Conservation (phyloP, 2,329 filamentous ascomycete genomes). For the Onygena corvina region DNA sequence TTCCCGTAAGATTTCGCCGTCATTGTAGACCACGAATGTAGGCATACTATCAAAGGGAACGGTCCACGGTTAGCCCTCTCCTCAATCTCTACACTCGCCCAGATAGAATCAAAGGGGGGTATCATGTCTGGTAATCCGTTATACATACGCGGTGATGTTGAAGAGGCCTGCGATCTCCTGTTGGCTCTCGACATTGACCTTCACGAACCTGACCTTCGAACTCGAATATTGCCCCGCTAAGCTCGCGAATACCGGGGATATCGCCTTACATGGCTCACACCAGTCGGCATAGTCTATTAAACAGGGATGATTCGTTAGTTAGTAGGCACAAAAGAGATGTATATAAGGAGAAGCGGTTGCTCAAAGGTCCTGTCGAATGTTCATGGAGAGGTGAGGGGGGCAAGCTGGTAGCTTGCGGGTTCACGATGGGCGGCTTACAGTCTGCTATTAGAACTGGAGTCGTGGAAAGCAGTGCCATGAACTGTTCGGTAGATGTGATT, state of each 20-base stretch:
- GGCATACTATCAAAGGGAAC: constrained; percentile 50
- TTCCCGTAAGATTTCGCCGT: constrained; percentile 54
- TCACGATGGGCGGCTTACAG: constrained; percentile 48
- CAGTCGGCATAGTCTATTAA: constrained; percentile 70
- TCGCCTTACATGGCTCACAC: constrained; percentile 72
- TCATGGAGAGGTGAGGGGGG: constrained; percentile 16
- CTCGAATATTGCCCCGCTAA: constrained; percentile 60
- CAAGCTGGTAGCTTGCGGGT: background rate
- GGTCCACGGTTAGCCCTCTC: background rate
- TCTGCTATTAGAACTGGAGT: constrained; percentile 75
- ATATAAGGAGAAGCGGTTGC: background rate
- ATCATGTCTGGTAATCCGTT: background rate
- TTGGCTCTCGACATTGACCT: constrained; percentile 72
- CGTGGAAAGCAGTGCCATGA: constrained; percentile 54
- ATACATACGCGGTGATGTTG: constrained; percentile 51
- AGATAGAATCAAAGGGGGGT: background rate
- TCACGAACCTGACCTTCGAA: constrained; percentile 67
- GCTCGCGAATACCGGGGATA: constrained; percentile 71
- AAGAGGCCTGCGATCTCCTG: constrained; percentile 62
- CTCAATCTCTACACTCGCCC: background rate
- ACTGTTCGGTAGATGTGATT: constrained; percentile 55
- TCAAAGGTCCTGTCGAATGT: background rate
- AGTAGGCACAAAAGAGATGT: constrained; percentile 1
- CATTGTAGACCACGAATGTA: constrained; percentile 81
- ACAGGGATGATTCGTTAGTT: constrained; percentile 18